These are phyloP conservation scores for Onygenales sp. DNA, from an alignment of 2,329 filamentous ascomycete species.

Conservation along the genomic window DNA sequence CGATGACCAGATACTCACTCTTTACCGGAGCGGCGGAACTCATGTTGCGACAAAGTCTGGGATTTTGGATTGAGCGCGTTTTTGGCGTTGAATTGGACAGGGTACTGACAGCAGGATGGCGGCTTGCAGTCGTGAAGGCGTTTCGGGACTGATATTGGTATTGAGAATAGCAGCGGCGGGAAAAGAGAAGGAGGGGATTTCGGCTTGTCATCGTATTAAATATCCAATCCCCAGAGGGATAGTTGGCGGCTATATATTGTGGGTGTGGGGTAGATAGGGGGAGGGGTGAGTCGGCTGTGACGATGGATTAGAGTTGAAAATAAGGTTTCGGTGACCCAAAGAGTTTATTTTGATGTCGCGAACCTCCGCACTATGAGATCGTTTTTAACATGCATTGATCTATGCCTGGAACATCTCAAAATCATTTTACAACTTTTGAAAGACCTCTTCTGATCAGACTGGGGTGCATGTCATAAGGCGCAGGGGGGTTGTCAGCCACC, in stretches of 20 bases:
- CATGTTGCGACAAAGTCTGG: not conserved
- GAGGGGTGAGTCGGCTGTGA: too few species aligned
- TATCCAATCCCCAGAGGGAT: not conserved
- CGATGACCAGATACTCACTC: conserved; percentile 58
- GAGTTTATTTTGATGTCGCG: too few species aligned
- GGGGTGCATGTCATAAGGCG: too few species aligned
- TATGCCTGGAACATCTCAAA: too few species aligned
- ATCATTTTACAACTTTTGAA: too few species aligned
- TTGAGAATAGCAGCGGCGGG: not conserved
- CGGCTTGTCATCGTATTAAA: not conserved
- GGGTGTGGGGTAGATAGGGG: not conserved
- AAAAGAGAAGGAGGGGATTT: not conserved
- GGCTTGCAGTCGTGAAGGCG: not conserved
- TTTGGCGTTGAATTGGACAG: not conserved
- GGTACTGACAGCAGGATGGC: not conserved
- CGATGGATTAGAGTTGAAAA: too few species aligned
- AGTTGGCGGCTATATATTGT: not conserved
- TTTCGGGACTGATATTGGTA: not conserved
- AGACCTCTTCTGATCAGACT: too few species aligned
- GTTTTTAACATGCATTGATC: too few species aligned
- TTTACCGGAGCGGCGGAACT: conserved; percentile 24
- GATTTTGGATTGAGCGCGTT: not conserved
- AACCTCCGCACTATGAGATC: too few species aligned
- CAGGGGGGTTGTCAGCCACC: too few species aligned
- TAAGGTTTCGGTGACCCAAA: too few species aligned